Percentiles rank a stretch among this genome's conserved stretches.
Conservation (phyloP, 768 basidiomycete species). For the Naganishia vaughanmartiniae region DNA sequence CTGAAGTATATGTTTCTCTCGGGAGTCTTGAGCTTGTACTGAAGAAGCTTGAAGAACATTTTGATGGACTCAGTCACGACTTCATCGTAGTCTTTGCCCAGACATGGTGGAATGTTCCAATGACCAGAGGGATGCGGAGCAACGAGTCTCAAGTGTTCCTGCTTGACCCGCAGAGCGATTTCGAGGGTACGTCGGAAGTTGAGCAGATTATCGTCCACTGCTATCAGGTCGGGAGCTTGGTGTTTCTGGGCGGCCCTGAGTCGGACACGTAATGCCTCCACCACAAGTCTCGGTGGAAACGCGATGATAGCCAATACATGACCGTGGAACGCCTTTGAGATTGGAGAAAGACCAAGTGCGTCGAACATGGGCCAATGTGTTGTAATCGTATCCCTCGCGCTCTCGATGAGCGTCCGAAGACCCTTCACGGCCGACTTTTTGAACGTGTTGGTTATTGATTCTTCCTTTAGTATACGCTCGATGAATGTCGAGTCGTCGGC, state of each 20-base stretch:
- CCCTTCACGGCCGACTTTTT: slow-evolving; percentile 69
- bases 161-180: slow-evolving; percentile 88
- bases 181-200: slow-evolving; percentile 87
- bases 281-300: slow-evolving; percentile 92
- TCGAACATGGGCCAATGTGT: slow-evolving; percentile 71
- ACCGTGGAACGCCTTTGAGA: slow-evolving; percentile 61
- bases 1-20: slow-evolving; percentile 91
- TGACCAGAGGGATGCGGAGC: slow-evolving; percentile 78
- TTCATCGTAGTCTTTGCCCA: slow-evolving; percentile 82
- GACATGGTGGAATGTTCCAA: slow-evolving; percentile 85
- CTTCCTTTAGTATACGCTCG: slow-evolving; percentile 90
- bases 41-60: slow-evolving; percentile 87
- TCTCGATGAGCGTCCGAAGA: slow-evolving; percentile 78
- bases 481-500: slow-evolving; percentile 80
- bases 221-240: slow-evolving; percentile 79
- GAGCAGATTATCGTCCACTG: slow-evolving; percentile 90
- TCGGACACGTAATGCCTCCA: slow-evolving; percentile 83
- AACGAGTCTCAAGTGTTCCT: slow-evolving; percentile 88
- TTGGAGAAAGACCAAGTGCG: slow-evolving; percentile 77
- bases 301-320: slow-evolving; percentile 87
- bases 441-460: slow-evolving; percentile 90
- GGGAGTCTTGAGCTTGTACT: slow-evolving; percentile 92
- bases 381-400: slow-evolving; percentile 82
- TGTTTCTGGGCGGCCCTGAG: slow-evolving; percentile 77
- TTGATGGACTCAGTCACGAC: slow-evolving; percentile 82